These are phyloP conservation scores for Baudoinia panamericana DNA, from an alignment of 495 filamentous ascomycete species.

Conservation along the genomic window DNA sequence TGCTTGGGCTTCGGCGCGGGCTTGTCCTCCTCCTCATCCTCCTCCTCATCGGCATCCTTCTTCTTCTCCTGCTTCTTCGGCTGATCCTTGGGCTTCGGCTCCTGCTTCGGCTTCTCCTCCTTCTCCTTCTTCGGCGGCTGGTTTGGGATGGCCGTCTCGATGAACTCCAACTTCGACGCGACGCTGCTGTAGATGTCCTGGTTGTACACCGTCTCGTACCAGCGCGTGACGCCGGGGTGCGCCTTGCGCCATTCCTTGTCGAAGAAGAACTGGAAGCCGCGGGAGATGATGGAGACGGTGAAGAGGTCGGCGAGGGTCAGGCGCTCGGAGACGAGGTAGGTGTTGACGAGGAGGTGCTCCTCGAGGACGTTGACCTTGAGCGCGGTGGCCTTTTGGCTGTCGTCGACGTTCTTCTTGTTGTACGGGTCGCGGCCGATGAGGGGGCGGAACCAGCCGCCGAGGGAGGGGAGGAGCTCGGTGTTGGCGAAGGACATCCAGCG, in stretches of 20 bases:
- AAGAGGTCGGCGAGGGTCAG: slow-evolving; percentile 94
- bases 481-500: slow-evolving; percentile 93
- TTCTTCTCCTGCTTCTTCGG: slow-evolving; percentile 40
- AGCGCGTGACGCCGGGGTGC: slow-evolving; percentile 76
- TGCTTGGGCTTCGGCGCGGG: slow-evolving; percentile 88
- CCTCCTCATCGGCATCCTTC: slow-evolving; percentile 40
- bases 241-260: slow-evolving; percentile 72
- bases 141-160: slow-evolving; percentile 80
- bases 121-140: slow-evolving; percentile 75
- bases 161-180: slow-evolving; percentile 55
- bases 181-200: slow-evolving; percentile 79
- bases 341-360: slow-evolving; percentile 79
- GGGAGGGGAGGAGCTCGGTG: slow-evolving; percentile 58
- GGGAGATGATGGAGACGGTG: slow-evolving; percentile 57
- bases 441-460: slow-evolving; percentile 81
- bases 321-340: slow-evolving; percentile 94
- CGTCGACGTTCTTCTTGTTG: slow-evolving; percentile 96
- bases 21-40: slow-evolving; percentile 54
- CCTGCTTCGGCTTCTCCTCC: slow-evolving; percentile 40
- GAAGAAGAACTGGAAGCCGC: slow-evolving; percentile 77
- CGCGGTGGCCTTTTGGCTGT: slow-evolving; percentile 49
- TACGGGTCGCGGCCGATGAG: slow-evolving; percentile 69
- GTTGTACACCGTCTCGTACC: slow-evolving; percentile 88
- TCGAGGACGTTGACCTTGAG: slow-evolving; percentile 62
- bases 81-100: slow-evolving; percentile 32